These are phyloP conservation scores for Metschnikowia hibisci DNA, from an alignment of 805 yeast genomes.

Conservation along the genomic window DNA sequence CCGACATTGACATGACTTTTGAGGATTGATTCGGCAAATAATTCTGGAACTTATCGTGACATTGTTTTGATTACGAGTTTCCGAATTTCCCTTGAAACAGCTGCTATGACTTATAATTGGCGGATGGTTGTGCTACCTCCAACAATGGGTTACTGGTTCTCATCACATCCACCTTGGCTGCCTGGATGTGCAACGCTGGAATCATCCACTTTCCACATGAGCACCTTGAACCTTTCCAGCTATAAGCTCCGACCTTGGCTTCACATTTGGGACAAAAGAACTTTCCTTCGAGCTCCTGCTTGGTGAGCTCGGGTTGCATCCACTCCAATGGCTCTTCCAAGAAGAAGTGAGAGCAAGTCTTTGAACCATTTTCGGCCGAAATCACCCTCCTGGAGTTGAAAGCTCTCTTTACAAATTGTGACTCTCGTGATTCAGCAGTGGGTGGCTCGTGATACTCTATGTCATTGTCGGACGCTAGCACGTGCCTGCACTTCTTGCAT, in stretches of 20 bases:
- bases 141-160: slow-evolving; percentile 7
- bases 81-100: not conserved
- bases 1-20: slow-evolving; percentile 43
- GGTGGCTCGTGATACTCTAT: slow-evolving; percentile 68
- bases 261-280: slow-evolving; percentile 80
- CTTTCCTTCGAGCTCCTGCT: slow-evolving; percentile 81
- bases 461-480: slow-evolving; percentile 59
- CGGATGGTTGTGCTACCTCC: not conserved
- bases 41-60: slow-evolving; percentile 18
- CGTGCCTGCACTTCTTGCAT: slow-evolving; percentile 79
- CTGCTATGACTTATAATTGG: no score
- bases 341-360: slow-evolving; percentile 76
- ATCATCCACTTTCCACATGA: slow-evolving; percentile 95
- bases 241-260: slow-evolving; percentile 84
- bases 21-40: slow-evolving; percentile 24
- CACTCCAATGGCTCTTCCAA: slow-evolving; percentile 78
- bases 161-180: slow-evolving; percentile 75
- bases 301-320: slow-evolving; percentile 80
- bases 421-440: slow-evolving; percentile 57
- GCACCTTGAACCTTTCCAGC: slow-evolving; percentile 93
- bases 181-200: slow-evolving; percentile 81
- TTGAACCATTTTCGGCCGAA: slow-evolving; percentile 53
- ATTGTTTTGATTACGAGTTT: not conserved
- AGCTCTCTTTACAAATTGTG: slow-evolving; percentile 61
- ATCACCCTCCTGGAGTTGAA: slow-evolving; percentile 59